phyloP scores from a whole-genome alignment of 2,329 filamentous ascomycete species.

The Sordariomycetes sp. region DNA sequence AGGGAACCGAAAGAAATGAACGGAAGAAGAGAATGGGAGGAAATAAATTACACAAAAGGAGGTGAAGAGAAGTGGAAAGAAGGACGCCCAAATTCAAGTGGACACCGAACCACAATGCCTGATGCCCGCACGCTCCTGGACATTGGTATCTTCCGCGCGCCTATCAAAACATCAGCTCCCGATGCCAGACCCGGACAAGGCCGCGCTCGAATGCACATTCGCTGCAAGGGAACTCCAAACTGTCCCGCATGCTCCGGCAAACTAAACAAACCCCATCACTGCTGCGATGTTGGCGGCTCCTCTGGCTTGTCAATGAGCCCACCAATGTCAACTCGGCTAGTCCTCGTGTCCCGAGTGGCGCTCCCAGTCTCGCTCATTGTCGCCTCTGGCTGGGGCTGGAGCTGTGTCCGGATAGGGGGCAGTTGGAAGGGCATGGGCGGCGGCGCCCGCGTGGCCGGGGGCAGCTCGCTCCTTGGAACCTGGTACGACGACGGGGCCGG shows the following conservation, averaged over 20 bases:
- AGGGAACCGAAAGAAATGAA: not conserved
- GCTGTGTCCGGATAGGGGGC: conserved; percentile 30
- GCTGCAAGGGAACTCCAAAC: not conserved
- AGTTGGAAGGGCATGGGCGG: conserved; percentile 18
- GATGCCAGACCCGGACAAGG: not conserved
- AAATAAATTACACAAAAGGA: not conserved
- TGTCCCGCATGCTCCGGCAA: not conserved
- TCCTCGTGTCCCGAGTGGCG: not conserved
- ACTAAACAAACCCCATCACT: not conserved
- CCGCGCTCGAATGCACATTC: not conserved
- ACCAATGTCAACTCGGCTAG: conserved; percentile 41
- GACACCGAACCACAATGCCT: not conserved
- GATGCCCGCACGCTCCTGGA: not conserved
- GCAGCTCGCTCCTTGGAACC: conserved; percentile 37
- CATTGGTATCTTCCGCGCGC: not conserved
- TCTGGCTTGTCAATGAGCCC: conserved; percentile 47
- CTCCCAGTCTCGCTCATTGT: not conserved
- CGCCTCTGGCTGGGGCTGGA: not conserved
- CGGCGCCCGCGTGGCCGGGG: conserved; percentile 14
- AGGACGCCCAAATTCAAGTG: not conserved
- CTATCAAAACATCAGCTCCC: not conserved
- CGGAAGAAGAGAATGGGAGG: not conserved
- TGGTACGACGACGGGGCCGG: conserved; percentile 33
- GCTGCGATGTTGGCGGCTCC: conserved; percentile 3
- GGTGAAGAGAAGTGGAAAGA: not conserved